Evolutionary conservation across 2,329 filamentous ascomycete genomes (phyloP).

Genomic region (Dactylellina sp.): DNA sequence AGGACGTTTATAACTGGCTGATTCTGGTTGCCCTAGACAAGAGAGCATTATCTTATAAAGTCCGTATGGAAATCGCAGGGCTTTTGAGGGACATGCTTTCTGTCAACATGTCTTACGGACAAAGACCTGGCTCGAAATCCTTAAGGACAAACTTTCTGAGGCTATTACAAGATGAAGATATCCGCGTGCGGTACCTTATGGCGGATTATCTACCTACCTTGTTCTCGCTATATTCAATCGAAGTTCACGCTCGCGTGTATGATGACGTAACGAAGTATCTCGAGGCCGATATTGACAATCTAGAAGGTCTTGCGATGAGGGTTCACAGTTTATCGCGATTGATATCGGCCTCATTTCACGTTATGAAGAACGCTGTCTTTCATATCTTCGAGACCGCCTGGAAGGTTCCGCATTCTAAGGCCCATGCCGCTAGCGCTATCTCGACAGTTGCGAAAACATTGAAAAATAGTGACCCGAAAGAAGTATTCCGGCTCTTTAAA

Average conservation of each 20-base stretch:
- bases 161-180: constrained; percentile 75
- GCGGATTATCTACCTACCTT: constrained; percentile 76
- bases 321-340: constrained; percentile 80
- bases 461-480: constrained; percentile 73
- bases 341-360: constrained; percentile 84
- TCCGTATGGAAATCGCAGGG: constrained; percentile 75
- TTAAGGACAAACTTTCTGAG: constrained; percentile 78
- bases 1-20: constrained; percentile 83
- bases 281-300: constrained; percentile 76
- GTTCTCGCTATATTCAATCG: constrained; percentile 84
- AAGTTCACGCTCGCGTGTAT: constrained; percentile 84
- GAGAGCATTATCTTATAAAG: constrained; percentile 75
- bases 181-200: constrained; percentile 80
- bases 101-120: constrained; percentile 75
- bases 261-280: constrained; percentile 83
- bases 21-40: constrained; percentile 75
- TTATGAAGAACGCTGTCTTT: constrained; percentile 88
- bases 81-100: constrained; percentile 79
- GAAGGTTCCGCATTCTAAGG: constrained; percentile 73
- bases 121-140: constrained; percentile 67
- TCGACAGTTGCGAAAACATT: constrained; percentile 74
- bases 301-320: constrained; percentile 86
- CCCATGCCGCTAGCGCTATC: constrained; percentile 80
- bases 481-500: constrained; percentile 84
- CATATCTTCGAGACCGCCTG: constrained; percentile 93